These are phyloP conservation scores for Saturnispora diversa DNA, from an alignment of 805 yeast species.

Conservation along the genomic window DNA sequence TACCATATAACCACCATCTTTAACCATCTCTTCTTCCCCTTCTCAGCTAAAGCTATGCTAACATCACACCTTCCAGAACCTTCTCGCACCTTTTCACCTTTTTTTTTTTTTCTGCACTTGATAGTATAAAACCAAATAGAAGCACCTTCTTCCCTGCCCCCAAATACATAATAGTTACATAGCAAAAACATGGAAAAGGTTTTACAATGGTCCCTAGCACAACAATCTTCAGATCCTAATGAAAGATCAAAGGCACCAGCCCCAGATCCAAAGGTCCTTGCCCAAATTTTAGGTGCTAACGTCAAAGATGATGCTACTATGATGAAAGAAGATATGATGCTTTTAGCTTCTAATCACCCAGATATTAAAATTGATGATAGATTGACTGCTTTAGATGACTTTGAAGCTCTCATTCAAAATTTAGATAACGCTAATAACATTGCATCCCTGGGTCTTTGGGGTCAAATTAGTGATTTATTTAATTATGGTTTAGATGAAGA, in stretches of 20 bases:
- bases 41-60: too few relatives aligned
- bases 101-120: background rate
- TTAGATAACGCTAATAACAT: slow-evolving; percentile 92
- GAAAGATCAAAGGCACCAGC: slow-evolving; percentile 54
- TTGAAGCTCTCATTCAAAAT: slow-evolving; percentile 89
- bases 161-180: background rate
- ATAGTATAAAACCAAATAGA: too few relatives aligned
- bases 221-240: slow-evolving; percentile 63
- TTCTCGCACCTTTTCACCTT: background rate
- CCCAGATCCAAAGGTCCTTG: slow-evolving; percentile 73
- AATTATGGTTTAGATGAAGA: slow-evolving; percentile 43
- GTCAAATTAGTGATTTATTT: slow-evolving; percentile 35
- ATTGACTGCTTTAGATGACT: slow-evolving; percentile 74
- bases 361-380: slow-evolving; percentile 57
- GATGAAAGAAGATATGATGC: slow-evolving; percentile 70
- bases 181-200: slow-evolving; percentile 86
- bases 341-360: slow-evolving; percentile 39
- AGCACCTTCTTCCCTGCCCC: too few relatives aligned
- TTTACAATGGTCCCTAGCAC: slow-evolving; percentile 84
- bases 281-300: slow-evolving; percentile 64
- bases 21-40: too few relatives aligned
- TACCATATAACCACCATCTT: too few relatives aligned
- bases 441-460: slow-evolving; percentile 77
- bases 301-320: slow-evolving; percentile 76
- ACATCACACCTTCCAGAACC: background rate